These are phyloP conservation scores for Cryptococcus sp. DNA, from an alignment of 1,284 basidiomycete genomes.

Conservation along the genomic window DNA sequence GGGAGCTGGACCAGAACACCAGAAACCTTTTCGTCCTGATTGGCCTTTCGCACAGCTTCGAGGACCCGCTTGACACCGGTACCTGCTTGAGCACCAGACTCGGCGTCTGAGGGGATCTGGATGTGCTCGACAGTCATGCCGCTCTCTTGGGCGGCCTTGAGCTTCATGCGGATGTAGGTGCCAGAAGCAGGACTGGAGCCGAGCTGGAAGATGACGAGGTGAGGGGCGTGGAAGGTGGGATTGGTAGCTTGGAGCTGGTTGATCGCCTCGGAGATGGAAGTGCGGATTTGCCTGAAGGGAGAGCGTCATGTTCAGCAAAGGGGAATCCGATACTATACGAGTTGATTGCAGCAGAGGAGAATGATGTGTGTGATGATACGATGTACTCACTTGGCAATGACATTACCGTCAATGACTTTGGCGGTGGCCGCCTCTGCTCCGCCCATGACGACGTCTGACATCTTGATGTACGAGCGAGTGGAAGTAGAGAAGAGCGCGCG, in stretches of 20 bases:
- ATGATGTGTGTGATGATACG: not conserved
- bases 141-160: constrained; percentile 91
- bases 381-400: constrained; percentile 74
- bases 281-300: constrained; percentile 69
- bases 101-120: constrained; percentile 68
- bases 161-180: constrained; percentile 97
- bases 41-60: constrained; percentile 75
- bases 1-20: constrained; percentile 98
- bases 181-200: constrained; percentile 86
- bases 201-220: constrained; percentile 91
- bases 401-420: constrained; percentile 81
- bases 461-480: constrained; percentile 8
- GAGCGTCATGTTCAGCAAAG: too few relatives aligned
- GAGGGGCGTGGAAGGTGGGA: constrained; percentile 79
- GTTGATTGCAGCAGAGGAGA: too few relatives aligned
- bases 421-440: constrained; percentile 35
- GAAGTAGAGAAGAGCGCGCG: not conserved
- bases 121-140: constrained; percentile 89
- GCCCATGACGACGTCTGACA: constrained; percentile 22
- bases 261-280: constrained; percentile 70
- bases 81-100: constrained; percentile 43
- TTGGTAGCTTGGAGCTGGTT: constrained; percentile 61
- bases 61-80: constrained; percentile 71
- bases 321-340: too few relatives aligned
- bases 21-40: constrained; percentile 77